Percentiles rank a stretch among this genome's conserved stretches.
Evolutionary conservation across 192 early-diverging fungal species (phyloP).

Genomic region (Paraglomus brasilianum): DNA sequence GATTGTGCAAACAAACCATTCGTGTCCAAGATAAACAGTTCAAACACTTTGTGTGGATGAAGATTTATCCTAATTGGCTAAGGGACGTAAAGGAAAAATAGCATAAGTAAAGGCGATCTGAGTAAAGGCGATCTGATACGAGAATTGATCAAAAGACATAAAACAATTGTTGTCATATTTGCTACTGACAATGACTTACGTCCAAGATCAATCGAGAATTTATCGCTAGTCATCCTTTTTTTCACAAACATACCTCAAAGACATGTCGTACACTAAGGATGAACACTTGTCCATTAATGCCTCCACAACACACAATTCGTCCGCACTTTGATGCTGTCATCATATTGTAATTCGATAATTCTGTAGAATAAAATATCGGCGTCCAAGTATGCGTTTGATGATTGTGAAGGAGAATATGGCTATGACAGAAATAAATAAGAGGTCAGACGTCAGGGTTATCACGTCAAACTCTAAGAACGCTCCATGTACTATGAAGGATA

Average conservation of each 20-base stretch:
- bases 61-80: conserved; percentile 40
- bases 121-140: too few relatives aligned
- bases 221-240: too few relatives aligned
- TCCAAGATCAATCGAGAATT: too few relatives aligned
- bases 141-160: too few relatives aligned
- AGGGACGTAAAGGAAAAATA: neutral
- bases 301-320: conserved; percentile 51
- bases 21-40: conserved; percentile 39
- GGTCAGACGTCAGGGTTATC: conserved; percentile 10
- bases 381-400: conserved; percentile 35
- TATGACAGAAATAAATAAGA: conserved; percentile 32
- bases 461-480: too few relatives aligned
- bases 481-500: too few relatives aligned
- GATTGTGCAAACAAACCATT: neutral
- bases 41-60: conserved; percentile 48
- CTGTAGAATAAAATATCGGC: conserved; percentile 38
- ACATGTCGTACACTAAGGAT: conserved; percentile 44
- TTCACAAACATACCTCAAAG: conserved; percentile 38
- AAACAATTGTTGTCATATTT: too few relatives aligned
- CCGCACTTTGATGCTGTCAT: conserved; percentile 54
- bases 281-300: conserved; percentile 52
- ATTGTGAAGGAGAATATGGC: conserved; percentile 43
- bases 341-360: conserved; percentile 53
- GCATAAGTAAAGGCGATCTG: too few relatives aligned
- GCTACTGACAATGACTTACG: too few relatives aligned